Percentiles rank a stretch among this genome's conserved stretches.
Conservation (phyloP, 768 basidiomycete species). For the Rhizopogon rudus region DNA sequence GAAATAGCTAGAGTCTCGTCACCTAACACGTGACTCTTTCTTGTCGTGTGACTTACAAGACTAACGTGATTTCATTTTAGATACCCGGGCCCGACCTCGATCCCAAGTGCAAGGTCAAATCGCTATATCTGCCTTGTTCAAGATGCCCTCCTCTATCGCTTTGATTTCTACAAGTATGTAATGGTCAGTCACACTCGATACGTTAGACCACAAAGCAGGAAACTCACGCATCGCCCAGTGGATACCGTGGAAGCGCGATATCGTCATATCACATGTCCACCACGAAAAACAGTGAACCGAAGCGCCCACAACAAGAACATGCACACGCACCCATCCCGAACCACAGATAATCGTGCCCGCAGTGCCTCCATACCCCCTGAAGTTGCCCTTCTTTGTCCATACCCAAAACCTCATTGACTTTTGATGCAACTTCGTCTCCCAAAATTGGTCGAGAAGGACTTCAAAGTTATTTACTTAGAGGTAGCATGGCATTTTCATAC, state of each 20-base stretch:
- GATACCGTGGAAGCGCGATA: conserved; percentile 25
- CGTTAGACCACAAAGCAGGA: not conserved
- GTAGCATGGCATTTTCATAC: no score
- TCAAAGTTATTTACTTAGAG: no score
- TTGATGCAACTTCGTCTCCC: conserved; percentile 38
- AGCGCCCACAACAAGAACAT: not conserved
- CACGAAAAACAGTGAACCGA: not conserved
- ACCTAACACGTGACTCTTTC: no score
- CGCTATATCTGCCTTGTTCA: not conserved
- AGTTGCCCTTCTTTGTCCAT: conserved; percentile 60
- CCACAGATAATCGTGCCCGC: conserved; percentile 33
- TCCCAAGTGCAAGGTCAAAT: not conserved
- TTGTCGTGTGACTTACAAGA: no score
- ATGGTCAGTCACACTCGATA: not conserved
- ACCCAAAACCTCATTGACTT: conserved; percentile 55
- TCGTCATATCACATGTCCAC: conserved; percentile 15
- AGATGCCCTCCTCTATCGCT: conserved; percentile 23
- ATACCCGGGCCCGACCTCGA: no score
- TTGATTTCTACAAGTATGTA: conserved; percentile 18
- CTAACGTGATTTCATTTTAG: no score
- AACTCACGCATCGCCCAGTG: conserved; percentile 27
- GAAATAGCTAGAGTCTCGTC: no score
- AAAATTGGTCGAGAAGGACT: no score
- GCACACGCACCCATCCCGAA: conserved; percentile 17
- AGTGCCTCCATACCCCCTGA: conserved; percentile 30